A percentile compares a stretch with the other conserved stretches of the same genome.
These are phyloP conservation scores for Cyberlindnera americana DNA, from an alignment of 805 yeast species.

Conservation along the genomic window DNA sequence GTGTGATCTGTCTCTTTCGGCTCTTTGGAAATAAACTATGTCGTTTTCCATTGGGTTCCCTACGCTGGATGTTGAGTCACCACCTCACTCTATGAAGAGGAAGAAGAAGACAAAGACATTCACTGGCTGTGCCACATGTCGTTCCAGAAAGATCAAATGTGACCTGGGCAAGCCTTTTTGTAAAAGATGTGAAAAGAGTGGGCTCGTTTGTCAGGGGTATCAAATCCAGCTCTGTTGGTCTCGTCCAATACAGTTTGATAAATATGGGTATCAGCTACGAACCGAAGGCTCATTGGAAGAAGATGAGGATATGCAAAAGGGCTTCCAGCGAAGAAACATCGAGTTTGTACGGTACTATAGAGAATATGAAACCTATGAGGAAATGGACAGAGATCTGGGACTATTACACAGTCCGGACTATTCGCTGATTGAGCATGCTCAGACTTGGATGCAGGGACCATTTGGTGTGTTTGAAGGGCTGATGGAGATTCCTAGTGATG, in stretches of 20 bases:
- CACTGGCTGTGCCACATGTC: constrained; percentile 86
- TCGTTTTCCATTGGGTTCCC: background rate
- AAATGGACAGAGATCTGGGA: constrained; percentile 70
- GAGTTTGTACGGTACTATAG: constrained; percentile 72
- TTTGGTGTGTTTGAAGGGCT: constrained; percentile 74
- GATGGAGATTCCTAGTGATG: constrained; percentile 17
- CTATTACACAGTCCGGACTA: constrained; percentile 48
- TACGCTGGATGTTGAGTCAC: too few relatives aligned
- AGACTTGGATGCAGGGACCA: constrained; percentile 64
- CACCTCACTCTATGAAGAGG: background rate
- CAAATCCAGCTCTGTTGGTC: constrained; percentile 78
- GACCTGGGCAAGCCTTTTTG: constrained; percentile 72
- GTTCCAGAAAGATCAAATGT: constrained; percentile 77
- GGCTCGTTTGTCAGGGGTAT: constrained; percentile 75
- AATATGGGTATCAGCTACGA: constrained; percentile 38
- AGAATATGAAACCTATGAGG: constrained; percentile 70
- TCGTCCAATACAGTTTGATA: constrained; percentile 48
- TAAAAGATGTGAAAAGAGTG: constrained; percentile 63
- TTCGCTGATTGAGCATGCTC: constrained; percentile 35
- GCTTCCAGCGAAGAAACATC: constrained; percentile 65
- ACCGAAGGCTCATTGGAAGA: constrained; percentile 18
- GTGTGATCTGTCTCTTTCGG: too few relatives aligned
- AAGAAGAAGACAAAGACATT: constrained; percentile 62
- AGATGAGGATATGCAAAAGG: constrained; percentile 39
- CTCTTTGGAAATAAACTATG: too few relatives aligned